Evolutionary conservation across 352 stramenopile species (phyloP).

Genomic region (Pythium insidiosum): DNA sequence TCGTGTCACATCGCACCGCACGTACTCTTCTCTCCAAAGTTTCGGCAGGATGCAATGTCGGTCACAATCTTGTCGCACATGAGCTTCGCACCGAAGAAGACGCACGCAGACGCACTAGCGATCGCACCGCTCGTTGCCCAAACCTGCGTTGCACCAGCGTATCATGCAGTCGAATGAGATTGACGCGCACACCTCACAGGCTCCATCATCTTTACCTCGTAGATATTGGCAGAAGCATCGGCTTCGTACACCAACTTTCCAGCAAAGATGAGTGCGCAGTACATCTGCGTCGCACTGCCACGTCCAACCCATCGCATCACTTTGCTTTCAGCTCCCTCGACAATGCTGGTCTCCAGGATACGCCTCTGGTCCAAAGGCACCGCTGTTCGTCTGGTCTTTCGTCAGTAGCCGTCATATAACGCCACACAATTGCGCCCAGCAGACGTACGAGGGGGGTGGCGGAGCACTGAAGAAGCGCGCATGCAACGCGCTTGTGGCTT

Average conservation of each 20-base stretch:
- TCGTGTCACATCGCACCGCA: too few species aligned
- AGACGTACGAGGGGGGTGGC: too few species aligned
- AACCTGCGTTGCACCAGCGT: too few species aligned
- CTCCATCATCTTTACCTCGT: conserved; percentile 33
- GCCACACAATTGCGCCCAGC: background rate
- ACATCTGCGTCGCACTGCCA: conserved; percentile 64
- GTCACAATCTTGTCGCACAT: conserved; percentile 65
- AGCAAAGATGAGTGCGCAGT: conserved; percentile 53
- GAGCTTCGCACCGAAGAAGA: conserved; percentile 67
- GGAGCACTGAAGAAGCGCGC: too few species aligned
- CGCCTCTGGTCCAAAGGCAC: conserved; percentile 22
- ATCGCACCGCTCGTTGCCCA: conserved; percentile 43
- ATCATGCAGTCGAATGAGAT: too few species aligned
- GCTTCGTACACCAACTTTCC: conserved; percentile 58
- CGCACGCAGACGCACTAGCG: conserved; percentile 48
- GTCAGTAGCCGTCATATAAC: too few species aligned
- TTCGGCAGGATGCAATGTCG: conserved; percentile 56
- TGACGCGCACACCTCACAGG: too few species aligned
- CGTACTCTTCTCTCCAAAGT: conserved; percentile 47
- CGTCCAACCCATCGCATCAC: conserved; percentile 54
- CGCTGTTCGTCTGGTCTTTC: too few species aligned
- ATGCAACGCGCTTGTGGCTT: too few species aligned
- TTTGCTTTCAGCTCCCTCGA: conserved; percentile 33
- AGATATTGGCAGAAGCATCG: conserved; percentile 37
- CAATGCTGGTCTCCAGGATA: conserved; percentile 44